Evolutionary conservation across 2,329 filamentous ascomycete species (phyloP).

Genomic region (Pseudogymnoascus sp.): DNA sequence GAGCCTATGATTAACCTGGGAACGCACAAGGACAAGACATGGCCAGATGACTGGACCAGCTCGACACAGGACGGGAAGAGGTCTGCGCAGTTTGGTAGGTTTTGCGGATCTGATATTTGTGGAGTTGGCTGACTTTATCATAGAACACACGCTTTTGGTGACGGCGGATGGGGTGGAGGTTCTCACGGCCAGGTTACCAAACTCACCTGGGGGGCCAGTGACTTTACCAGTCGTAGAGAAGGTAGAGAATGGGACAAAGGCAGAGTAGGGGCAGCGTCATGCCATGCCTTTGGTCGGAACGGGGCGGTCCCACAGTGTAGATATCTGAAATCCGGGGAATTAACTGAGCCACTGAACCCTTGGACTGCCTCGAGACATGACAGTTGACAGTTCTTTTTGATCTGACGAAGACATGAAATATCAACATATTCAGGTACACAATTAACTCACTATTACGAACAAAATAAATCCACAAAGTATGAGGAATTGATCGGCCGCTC

Average conservation of each 20-base stretch:
- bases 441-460: background rate
- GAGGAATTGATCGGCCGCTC: background rate
- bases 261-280: background rate
- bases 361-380: background rate
- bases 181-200: constrained; percentile 52
- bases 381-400: background rate
- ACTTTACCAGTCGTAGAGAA: constrained; percentile 40
- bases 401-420: background rate
- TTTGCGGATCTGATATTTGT: background rate
- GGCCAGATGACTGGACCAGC: constrained; percentile 98
- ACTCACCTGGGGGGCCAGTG: constrained; percentile 68
- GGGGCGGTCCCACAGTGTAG: background rate
- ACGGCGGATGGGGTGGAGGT: constrained; percentile 77
- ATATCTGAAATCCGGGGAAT: background rate
- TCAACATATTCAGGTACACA: background rate
- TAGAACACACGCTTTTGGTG: constrained; percentile 74
- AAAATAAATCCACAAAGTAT: background rate
- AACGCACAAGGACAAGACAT: constrained; percentile 85
- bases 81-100: constrained; percentile 85
- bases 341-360: background rate
- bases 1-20: constrained; percentile 97
- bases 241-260: constrained; percentile 15
- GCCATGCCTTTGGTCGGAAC: background rate
- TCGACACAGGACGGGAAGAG: constrained; percentile 81
- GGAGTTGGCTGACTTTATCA: constrained; percentile 14